Conservation (phyloP, 306 rosid species). For the Glycyrrhiza uralensis region DNA sequence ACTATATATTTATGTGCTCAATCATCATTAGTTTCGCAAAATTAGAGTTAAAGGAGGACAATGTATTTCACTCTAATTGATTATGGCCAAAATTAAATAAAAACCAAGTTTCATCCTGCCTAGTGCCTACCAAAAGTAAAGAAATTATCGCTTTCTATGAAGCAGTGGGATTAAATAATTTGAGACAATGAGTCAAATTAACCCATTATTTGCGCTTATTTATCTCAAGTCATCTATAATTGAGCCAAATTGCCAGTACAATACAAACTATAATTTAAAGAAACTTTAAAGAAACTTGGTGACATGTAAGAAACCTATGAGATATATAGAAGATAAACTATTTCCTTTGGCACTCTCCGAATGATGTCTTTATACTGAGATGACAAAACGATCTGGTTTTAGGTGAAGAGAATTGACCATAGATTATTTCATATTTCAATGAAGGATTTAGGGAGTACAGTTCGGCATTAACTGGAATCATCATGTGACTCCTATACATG, state of each 20-base stretch:
- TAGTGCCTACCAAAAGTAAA: not conserved
- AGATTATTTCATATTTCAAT: conserved; percentile 4
- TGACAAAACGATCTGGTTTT: not conserved
- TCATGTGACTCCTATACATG: conserved; percentile 5
- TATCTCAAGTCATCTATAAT: too few species aligned
- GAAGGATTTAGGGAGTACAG: not conserved
- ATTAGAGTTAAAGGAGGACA: not conserved
- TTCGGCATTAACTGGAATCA: conserved; percentile 12
- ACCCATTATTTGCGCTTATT: not conserved
- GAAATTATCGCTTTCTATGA: not conserved
- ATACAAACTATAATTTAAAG: too few species aligned
- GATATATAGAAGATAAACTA: not conserved
- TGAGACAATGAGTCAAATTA: too few species aligned
- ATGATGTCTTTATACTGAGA: not conserved
- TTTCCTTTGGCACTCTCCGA: not conserved
- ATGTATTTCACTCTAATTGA: too few species aligned
- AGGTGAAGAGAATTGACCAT: not conserved
- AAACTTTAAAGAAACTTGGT: too few species aligned
- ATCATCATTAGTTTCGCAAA: conserved; percentile 5
- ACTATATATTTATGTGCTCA: not conserved
- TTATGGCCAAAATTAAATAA: not conserved
- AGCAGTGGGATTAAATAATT: not conserved
- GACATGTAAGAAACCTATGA: not conserved
- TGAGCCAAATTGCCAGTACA: too few species aligned
- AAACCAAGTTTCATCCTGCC: not conserved